phyloP scores from a whole-genome alignment of 1,284 basidiomycete genomes.

The Phenoliferia sp. region DNA sequence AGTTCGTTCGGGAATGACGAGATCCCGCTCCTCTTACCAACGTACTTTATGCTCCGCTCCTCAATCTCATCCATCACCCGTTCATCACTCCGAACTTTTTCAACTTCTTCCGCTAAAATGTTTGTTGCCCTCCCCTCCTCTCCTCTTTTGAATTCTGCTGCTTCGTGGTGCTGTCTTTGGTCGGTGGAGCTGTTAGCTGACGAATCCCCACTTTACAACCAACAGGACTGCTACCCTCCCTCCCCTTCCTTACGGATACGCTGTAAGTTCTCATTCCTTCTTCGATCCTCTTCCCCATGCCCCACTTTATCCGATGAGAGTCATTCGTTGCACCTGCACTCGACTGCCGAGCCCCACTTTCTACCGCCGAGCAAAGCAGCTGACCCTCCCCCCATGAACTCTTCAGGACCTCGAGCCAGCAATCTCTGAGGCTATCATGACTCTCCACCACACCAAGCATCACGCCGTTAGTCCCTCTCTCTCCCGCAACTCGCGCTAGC shows the following conservation, averaged over 20 bases:
- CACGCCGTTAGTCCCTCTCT: slow-evolving; percentile 52
- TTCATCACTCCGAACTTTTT: slow-evolving; percentile 5
- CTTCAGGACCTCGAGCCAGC: slow-evolving; percentile 9
- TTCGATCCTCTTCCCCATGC: no score
- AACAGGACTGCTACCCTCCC: slow-evolving; percentile 57
- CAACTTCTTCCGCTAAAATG: slow-evolving; percentile 13
- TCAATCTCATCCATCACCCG: slow-evolving; percentile 1
- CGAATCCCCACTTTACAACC: background rate
- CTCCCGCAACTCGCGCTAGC: slow-evolving; percentile 53
- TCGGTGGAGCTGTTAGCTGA: background rate
- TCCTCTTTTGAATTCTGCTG: no score
- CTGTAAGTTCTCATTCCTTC: slow-evolving; percentile 56
- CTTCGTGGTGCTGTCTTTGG: no score
- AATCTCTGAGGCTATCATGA: slow-evolving; percentile 75
- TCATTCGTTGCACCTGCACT: no score
- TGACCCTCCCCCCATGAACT: no score
- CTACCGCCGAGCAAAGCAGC: no score
- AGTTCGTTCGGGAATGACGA: no score
- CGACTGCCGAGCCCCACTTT: no score
- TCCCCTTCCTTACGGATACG: slow-evolving; percentile 82
- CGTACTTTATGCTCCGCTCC: background rate
- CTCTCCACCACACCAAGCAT: slow-evolving; percentile 53
- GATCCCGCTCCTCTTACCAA: background rate
- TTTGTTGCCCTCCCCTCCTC: no score
- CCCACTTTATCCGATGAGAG: background rate